phyloP scores from a whole-genome alignment of 2,329 filamentous ascomycete species.

The Aspergillus sp. region DNA sequence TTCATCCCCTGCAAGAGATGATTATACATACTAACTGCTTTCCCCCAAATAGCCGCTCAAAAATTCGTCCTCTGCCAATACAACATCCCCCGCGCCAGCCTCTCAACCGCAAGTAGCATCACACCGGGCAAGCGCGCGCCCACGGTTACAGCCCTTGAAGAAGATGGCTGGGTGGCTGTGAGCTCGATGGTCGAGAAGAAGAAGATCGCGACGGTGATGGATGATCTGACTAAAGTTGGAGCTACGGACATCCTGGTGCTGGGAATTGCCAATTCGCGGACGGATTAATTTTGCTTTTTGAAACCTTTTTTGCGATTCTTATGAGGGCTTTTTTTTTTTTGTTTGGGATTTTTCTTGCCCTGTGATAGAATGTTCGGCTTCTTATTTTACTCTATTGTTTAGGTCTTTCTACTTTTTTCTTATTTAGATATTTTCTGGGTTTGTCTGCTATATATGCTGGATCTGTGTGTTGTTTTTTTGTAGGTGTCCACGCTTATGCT shows the following conservation, averaged over 20 bases:
- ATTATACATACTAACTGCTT: background rate
- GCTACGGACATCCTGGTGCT: constrained; percentile 84
- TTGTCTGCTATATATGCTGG: background rate
- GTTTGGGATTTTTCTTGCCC: background rate
- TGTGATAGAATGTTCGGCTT: background rate
- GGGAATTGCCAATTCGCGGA: constrained; percentile 78
- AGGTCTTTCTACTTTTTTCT: background rate
- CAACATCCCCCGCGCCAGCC: constrained; percentile 74
- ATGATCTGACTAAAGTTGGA: constrained; percentile 72
- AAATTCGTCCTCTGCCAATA: constrained; percentile 94
- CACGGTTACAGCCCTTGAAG: constrained; percentile 85
- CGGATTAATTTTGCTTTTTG: constrained; percentile 29
- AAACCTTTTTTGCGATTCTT: constrained; percentile 9
- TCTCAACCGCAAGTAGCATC: constrained; percentile 69
- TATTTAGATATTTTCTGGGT: background rate
- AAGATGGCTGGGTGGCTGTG: constrained; percentile 90
- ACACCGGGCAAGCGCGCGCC: constrained; percentile 93
- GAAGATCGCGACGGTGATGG: constrained; percentile 82
- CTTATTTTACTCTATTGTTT: background rate
- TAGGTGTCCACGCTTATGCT: background rate
- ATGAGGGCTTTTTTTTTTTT: constrained; percentile 1
- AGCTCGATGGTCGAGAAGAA: constrained; percentile 91
- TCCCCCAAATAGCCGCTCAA: constrained; percentile 64
- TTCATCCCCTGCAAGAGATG: background rate
- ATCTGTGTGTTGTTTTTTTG: background rate